A percentile compares a stretch with the other conserved stretches of the same genome.
These are phyloP conservation scores for Trypanosomatidae sp. DNA, from an alignment of 208 protist genomes.

Conservation along the genomic window DNA sequence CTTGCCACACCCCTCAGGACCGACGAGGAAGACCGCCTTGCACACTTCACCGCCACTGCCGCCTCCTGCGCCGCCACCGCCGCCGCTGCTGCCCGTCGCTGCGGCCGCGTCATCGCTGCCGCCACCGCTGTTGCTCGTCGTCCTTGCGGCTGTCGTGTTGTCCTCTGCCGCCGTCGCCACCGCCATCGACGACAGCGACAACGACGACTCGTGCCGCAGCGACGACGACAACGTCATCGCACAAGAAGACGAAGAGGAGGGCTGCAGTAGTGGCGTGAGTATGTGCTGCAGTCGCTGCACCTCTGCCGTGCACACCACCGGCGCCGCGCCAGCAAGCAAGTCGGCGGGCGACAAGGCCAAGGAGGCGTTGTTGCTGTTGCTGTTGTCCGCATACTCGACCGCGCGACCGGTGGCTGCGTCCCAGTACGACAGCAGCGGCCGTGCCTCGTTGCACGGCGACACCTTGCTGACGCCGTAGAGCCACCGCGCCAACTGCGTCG, in stretches of 20 bases:
- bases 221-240: too few relatives aligned
- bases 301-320: conserved; percentile 86
- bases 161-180: too few relatives aligned
- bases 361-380: conserved; percentile 4
- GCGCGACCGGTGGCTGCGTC: conserved; percentile 23
- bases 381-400: conserved; percentile 49
- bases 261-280: conserved; percentile 81
- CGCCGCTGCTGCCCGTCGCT: too few relatives aligned
- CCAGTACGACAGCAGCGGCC: conserved; percentile 85
- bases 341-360: conserved; percentile 27
- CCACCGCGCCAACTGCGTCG: conserved; percentile 50
- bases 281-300: conserved; percentile 78
- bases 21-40: conserved; percentile 92
- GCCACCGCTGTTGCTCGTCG: too few relatives aligned
- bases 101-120: too few relatives aligned
- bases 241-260: too few relatives aligned
- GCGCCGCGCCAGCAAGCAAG: conserved; percentile 31
- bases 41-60: conserved; percentile 15
- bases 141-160: too few relatives aligned
- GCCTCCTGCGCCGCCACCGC: too few relatives aligned
- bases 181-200: too few relatives aligned
- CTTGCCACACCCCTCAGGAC: conserved; percentile 95
- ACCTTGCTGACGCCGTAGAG: conserved; percentile 71
- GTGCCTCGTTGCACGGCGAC: conserved; percentile 35
- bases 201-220: too few relatives aligned